Evolutionary conservation across 78 protist species (phyloP).

Genomic region (Cyanophora paradoxa): DNA sequence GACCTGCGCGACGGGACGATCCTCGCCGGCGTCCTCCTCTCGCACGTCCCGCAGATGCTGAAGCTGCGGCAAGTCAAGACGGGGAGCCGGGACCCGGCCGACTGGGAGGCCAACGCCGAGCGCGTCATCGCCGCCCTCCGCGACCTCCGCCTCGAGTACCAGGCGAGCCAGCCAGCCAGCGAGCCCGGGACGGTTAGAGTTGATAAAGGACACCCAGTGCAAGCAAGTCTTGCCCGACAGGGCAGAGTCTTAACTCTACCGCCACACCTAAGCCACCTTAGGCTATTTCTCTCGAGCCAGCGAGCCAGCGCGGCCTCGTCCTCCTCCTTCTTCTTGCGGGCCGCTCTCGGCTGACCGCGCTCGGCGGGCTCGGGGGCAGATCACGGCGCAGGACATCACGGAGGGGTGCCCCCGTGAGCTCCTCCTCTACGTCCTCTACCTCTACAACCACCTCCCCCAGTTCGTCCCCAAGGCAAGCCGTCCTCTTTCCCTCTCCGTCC

Average conservation of each 20-base stretch:
- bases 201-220: too few relatives aligned
- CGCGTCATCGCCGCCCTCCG: background rate
- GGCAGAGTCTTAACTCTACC: too few relatives aligned
- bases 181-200: too few relatives aligned
- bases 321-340: too few relatives aligned
- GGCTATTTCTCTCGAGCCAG: too few relatives aligned
- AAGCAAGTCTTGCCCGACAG: too few relatives aligned
- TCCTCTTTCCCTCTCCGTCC: too few relatives aligned
- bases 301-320: too few relatives aligned
- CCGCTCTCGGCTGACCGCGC: too few relatives aligned
- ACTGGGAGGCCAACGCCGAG: background rate
- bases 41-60: conserved; percentile 18
- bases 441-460: conserved; percentile 33
- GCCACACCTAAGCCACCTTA: too few relatives aligned
- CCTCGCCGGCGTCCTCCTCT: background rate
- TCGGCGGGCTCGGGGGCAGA: too few relatives aligned
- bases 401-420: background rate
- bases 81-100: background rate
- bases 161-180: too few relatives aligned
- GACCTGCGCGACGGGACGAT: conserved; percentile 24
- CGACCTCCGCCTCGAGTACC: background rate
- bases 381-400: background rate
- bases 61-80: background rate
- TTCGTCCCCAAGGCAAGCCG: conserved; percentile 48
- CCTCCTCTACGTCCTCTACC: conserved; percentile 12